Base-by-base conservation (phyloP, 2,329 filamentous ascomycete species). In the Colletotrichum camelliae region DNA sequence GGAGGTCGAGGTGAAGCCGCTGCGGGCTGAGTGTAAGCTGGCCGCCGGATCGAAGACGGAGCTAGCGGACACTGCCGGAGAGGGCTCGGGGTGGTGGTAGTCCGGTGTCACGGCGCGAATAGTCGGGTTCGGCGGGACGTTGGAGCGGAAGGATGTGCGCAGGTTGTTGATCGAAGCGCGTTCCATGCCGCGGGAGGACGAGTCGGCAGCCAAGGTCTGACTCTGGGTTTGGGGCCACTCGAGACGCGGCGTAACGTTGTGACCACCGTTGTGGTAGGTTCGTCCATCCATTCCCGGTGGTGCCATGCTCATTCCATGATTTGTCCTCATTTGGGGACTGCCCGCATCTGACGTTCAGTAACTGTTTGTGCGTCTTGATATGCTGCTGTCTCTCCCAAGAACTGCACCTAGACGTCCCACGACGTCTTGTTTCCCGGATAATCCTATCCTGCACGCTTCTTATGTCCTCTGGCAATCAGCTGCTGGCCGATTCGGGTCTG, bases 31-130 rank as follows among this genome's bases (percentile, higher is more conserved):
- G 43, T 79, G 79, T 57, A 74, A 37, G 60, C 64, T 57, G 15
- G 58, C 55, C 31, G 57, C 27, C 27, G 75, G 52, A 15, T 70
- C 77, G 18, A 73, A 76, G 15, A 67, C 52, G 52, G 75, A 43
- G 67, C 61, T 75, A n/a, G 71, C 24, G 24, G 74, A 31, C 60
- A 57, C 39, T 7, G 60, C 60, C 31, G 74, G 76, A 13, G 74
- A 75, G 31, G 61, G 37, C 21, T 70, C 67, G 60, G 69, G 65
- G 31, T 73, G 76, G 60, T 76, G 67, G 35, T 75, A 85, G 58
- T 95, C 93, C 78, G 93, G 93, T 77, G 93, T 94, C 78, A 94
- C 92, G 72, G 92, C 86, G 77, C 93, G 91, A 80, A 93, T 90
- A 61, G 89, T 90, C 77, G 83, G 81, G 78, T 86, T 84, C 69